Evolutionary conservation across 306 rosid species (phyloP), one percentile per base, ranked within the genome.

Genomic region (Glycine latifolia): DNA sequence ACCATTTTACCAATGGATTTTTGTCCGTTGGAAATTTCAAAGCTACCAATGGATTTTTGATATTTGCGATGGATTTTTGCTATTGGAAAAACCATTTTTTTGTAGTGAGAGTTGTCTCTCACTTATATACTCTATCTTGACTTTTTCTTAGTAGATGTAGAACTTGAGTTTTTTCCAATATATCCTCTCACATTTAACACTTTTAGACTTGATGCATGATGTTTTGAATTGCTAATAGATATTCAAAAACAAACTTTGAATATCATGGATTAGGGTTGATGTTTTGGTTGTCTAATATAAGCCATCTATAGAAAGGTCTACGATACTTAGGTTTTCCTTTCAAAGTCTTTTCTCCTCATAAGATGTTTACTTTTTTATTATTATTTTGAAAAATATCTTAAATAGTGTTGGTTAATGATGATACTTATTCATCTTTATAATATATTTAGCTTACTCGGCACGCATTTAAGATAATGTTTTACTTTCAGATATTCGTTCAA

Each of bases 331-430:
- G 26, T 62, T 56, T 65, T 67, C 7, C 46, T 52, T 61, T 76
- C 15, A 6, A 52, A 52, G 14, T 70, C 60, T 50, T 15, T 41
- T 33, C 1, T 46, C 52, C 6, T 69, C 33, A 4, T 20, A 10
- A 10, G 49, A 8, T 47, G 10, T 37, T 41, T 68, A 33, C 13
- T 17, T 46, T n/a, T 15, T 59, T 73, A 60, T 67, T 73, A 4
- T 53, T 70, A 14, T 67, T 14, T 60, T 16, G 7, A 35, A 77
- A 67, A 83, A 77, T 46, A 56, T 83, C 53, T 85, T 13, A 10
- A 77, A 76, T 62, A 77, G 82, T 75, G 52, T n/a, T 47, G 2
- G 16, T 46, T 46, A 47, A 2, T 43, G 54, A 59, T 55, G 13
- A 6, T 33, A 10, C 20, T 26, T 49, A 35, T 8, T 50, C 43